Base-by-base conservation (phyloP, 208 protist species). In the Leishmania braziliensis region DNA sequence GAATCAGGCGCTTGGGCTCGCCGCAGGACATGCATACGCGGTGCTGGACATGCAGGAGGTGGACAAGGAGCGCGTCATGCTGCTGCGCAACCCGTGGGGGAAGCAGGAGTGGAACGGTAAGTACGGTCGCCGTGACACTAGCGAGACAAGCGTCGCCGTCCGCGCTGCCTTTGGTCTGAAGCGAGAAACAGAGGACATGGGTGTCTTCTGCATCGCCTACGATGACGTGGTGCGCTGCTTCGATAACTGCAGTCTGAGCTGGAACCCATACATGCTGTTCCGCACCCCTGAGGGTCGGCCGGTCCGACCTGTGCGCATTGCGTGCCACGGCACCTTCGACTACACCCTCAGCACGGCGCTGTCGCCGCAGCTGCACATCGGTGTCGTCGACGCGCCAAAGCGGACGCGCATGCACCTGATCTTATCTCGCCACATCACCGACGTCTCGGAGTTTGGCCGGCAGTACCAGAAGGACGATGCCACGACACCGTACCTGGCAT, bases 221-320 rank as follows among this genome's bases (percentile, higher is more conserved):
- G 84, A 88, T 23, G 94, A 97, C 79, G 77, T 94, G 14, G 76
- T 89, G 48, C 71, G 26, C 39, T 87, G 88, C 85, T 98, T 97
- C 74, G 86, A 89, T 65, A 84, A 88, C 33, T 89, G 82, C 82
- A 89, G 79, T 76, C 84, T 98, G 10, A 95, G 89, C 79, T 98
- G 96, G 95, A 97, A 96, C 79, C 96, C 96, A 50, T 96, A 97
- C 84, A 86, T 95, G 83, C 88, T 97, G 6, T 97, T 88, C 79
- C 90, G 86, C 68, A 88, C 85, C 0, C 53, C 87, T 36, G 90
- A 95, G 5, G 91, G 89, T 10, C 77, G 81, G 77, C 80, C 94
- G 39, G 81, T 80, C 23, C 86, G 89, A 16, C 94, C 94, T 12
- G 88, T 86, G 33, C 90, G 94, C 62, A 81, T 97, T 4, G 92